A percentile compares a stretch with the other conserved stretches of the same genome.
These are phyloP conservation scores for Priceomyces fermenticarens DNA, from an alignment of 805 yeast species.

Conservation along the genomic window DNA sequence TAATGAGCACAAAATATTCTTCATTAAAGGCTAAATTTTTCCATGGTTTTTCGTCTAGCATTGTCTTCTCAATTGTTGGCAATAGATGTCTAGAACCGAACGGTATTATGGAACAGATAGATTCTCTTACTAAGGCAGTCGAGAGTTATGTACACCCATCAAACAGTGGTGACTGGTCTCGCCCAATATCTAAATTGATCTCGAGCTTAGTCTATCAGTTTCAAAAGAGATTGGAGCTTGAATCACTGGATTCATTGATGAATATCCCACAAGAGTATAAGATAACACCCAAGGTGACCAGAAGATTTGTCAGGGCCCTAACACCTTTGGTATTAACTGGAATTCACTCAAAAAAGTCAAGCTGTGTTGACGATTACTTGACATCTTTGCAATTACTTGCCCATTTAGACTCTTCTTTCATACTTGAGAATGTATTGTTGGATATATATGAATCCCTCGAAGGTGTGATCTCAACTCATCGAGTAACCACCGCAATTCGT, in stretches of 20 bases:
- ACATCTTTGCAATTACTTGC: slow-evolving; percentile 62
- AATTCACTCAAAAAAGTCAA: slow-evolving; percentile 68
- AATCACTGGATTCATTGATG: slow-evolving; percentile 30
- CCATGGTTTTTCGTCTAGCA: slow-evolving; percentile 41
- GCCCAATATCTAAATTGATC: slow-evolving; percentile 62
- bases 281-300: slow-evolving; percentile 28
- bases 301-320: slow-evolving; percentile 49
- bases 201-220: slow-evolving; percentile 56
- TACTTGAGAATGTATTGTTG: slow-evolving; percentile 52
- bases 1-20: slow-evolving; percentile 47
- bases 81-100: slow-evolving; percentile 32
- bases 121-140: slow-evolving; percentile 60
- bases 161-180: slow-evolving; percentile 86
- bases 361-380: slow-evolving; percentile 56
- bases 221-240: slow-evolving; percentile 55
- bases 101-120: slow-evolving; percentile 52
- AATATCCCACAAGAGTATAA: slow-evolving; percentile 29
- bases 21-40: slow-evolving; percentile 39
- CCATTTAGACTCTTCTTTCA: slow-evolving; percentile 52
- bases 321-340: slow-evolving; percentile 62
- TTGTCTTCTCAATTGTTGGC: slow-evolving; percentile 64
- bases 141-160: slow-evolving; percentile 91
- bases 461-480: slow-evolving; percentile 71
- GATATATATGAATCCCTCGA: slow-evolving; percentile 79
- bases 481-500: slow-evolving; percentile 70